Base-by-base conservation (phyloP, 805 yeast genomes). In the Metschnikowia anglica region DNA sequence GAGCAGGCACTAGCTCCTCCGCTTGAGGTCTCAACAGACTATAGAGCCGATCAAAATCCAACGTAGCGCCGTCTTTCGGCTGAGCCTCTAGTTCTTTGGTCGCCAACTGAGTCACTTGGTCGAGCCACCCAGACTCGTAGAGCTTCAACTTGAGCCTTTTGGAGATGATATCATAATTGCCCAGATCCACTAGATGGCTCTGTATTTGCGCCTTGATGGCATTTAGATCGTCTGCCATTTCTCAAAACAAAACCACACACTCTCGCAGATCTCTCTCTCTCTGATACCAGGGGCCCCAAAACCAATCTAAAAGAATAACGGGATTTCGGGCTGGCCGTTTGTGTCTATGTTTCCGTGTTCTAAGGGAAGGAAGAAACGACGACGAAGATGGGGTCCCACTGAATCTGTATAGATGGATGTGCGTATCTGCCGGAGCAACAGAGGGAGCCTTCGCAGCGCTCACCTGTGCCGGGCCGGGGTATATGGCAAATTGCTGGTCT, bases 61-160 rank as follows among this genome's bases (percentile, higher is more conserved):
- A n/a, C n/a, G n/a, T 70, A 13, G 42, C 34, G 16, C 48, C 54
- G 28, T 68, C 72, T 18, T 68, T 68, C 3, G 41, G 39, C n/a
- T 60, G 53, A 21, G 66, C 60, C n/a, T 73, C 66, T 56, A 75
- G 75, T 60, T 64, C 76, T 46, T 48, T 56, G 36, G 62, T 61
- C 3, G 95, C 85, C 31, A 84, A 52, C 29, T 73, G 75, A 34
- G 79, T 72, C 20, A 90, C 81, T 41, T 82, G 74, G 53, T 88
- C 95, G 47, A 79, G 80, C 97, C 97, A 90, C 5, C 97, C 97
- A 1, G 83, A 74, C 56, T 85, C 85, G 39, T 80, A 74, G 9
- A 90, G 73, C 55, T 77, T 79, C 42, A 81, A 73, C 52, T 80
- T 79, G 45, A 90, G 65, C 36, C 74, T 70, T 39, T 77, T 75